Base-by-base conservation (phyloP, 1,139 yeast genomes). In the Taphrina wiesneri region DNA sequence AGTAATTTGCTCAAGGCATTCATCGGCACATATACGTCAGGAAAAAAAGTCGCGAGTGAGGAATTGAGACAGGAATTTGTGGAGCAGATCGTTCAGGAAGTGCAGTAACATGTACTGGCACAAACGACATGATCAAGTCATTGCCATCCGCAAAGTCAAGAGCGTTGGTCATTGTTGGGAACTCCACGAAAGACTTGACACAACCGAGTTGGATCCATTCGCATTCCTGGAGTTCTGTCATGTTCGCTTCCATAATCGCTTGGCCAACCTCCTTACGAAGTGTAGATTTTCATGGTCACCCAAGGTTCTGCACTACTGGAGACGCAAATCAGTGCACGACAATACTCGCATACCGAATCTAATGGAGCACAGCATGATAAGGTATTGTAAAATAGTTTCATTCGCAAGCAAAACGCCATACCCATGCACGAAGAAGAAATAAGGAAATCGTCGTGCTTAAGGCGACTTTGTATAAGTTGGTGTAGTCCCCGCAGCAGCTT, bases 401-500 rank as follows among this genome's bases (percentile, higher is more conserved):
- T 45, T 19, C 49, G 49, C 49, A 21, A 45, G 49, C 49, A 45
- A 6, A 45, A 7, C 49, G 49, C 49, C 49, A 45, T 19, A 45
- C n/a, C 28, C 25, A 5, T n/a, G 19, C 2, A 39, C 17, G n/a
- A n/a, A 36, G 15, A 36, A 36, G 15, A 26, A 43, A 15, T 17
- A 43, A 21, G 4, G 21, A 11, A 45, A n/a, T 11, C 11, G 26
- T 45, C 28, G 28, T 23, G 28, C 49, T 25, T 59, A 60, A 32
- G 36, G 41, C 7, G 56, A 53, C 51, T 60, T 60, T 39, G 64
- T 60, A 28, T 60, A 60, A 1, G 64, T 60, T 13, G 64, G 64
- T 9, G 53, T 46, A 19, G 64, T 62, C 17, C 65, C 65, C 7
- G 52, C 60, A 9, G 52, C 65, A 26, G 47, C 56, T 28, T 53